phyloP scores from a whole-genome alignment of 2,329 filamentous ascomycete genomes.

The Microcera coccophila region DNA sequence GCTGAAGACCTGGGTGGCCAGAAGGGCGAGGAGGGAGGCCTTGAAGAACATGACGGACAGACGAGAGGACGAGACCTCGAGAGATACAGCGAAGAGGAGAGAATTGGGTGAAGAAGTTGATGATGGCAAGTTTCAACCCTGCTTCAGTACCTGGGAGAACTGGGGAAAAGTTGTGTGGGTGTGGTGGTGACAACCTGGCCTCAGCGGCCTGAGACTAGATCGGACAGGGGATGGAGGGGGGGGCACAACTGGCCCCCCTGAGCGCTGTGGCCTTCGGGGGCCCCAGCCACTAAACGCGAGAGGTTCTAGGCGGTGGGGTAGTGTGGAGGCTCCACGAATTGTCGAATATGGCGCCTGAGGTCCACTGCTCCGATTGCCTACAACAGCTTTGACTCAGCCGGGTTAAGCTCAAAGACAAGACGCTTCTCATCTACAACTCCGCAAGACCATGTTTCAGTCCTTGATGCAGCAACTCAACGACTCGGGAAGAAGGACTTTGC shows the following conservation, averaged over 20 bases:
- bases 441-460: no score
- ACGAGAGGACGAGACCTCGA: conserved; percentile 6
- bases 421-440: no score
- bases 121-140: conserved; percentile 1
- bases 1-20: conserved; percentile 65
- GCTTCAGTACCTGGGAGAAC: not conserved
- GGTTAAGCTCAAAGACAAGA: no score
- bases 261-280: not conserved
- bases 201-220: conserved; percentile 15
- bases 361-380: no score
- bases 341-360: no score
- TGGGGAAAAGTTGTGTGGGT: conserved; percentile 14
- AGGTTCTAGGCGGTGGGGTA: not conserved
- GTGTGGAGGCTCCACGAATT: no score
- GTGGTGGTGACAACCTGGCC: conserved; percentile 27
- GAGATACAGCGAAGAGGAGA: conserved; percentile 11
- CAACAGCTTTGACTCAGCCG: no score
- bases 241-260: no score
- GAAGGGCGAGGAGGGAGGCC: conserved; percentile 66
- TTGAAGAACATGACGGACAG: conserved; percentile 63
- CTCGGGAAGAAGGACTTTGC: no score
- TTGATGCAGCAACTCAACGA: no score
- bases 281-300: not conserved
- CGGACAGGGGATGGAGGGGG: not conserved
- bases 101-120: conserved; percentile 8